phyloP scores from a whole-genome alignment of 768 basidiomycete genomes.

The Phylloporus arenicola region DNA sequence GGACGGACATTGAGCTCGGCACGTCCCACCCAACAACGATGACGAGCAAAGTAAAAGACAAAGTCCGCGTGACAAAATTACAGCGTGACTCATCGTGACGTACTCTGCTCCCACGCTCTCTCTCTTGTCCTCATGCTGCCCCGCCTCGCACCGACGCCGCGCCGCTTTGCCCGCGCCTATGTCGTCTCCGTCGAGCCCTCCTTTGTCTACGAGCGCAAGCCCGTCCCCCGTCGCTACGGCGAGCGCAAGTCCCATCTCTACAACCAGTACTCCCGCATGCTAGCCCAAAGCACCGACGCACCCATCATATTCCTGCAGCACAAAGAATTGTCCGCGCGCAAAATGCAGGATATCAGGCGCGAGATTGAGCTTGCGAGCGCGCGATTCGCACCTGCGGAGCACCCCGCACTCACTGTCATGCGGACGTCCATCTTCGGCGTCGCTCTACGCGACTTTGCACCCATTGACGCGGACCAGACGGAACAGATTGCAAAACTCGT shows the following conservation, averaged over 20 bases:
- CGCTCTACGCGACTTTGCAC: conserved; percentile 56
- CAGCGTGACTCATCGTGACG: conserved; percentile 24
- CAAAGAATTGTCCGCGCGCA: conserved; percentile 63
- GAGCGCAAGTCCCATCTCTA: conserved; percentile 79
- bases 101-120: conserved; percentile 1
- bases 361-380: conserved; percentile 58
- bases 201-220: conserved; percentile 47
- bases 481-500: conserved; percentile 51
- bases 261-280: conserved; percentile 70
- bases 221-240: conserved; percentile 61
- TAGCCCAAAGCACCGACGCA: conserved; percentile 48
- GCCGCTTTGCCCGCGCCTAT: conserved; percentile 38
- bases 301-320: conserved; percentile 79
- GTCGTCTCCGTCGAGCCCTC: conserved; percentile 54
- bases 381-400: conserved; percentile 31
- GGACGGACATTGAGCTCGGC: conserved; percentile 27
- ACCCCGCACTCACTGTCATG: conserved; percentile 61
- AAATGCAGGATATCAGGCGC: conserved; percentile 61
- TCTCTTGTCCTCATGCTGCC: conserved; percentile 11
- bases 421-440: conserved; percentile 79
- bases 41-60: conserved; percentile 21
- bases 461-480: conserved; percentile 44
- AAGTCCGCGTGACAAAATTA: conserved; percentile 21
- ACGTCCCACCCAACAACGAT: conserved; percentile 17
- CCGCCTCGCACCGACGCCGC: conserved; percentile 9